phyloP scores from a whole-genome alignment of 345 rosid genomes.

The Brassica carinata region DNA sequence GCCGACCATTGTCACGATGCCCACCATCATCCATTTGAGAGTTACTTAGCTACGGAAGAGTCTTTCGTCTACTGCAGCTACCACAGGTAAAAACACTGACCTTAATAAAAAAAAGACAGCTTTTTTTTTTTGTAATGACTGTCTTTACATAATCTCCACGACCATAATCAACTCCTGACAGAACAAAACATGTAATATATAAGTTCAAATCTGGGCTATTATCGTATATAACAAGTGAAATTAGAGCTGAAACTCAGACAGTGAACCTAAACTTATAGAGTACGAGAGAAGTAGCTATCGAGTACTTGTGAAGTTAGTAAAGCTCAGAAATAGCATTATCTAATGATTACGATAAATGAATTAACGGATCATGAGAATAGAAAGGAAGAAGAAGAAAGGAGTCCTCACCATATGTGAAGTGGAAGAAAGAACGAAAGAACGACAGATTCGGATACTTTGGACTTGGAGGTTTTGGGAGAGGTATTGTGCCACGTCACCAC shows the following conservation, averaged over 20 bases:
- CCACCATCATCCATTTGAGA: conserved; percentile 84
- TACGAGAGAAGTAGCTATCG: not conserved
- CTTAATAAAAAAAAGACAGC: not conserved
- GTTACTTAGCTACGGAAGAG: not conserved
- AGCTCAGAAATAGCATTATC: not conserved
- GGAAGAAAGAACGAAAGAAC: not conserved
- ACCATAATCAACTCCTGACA: conserved; percentile 6
- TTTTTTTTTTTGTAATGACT: no score
- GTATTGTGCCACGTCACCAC: conserved; percentile 6
- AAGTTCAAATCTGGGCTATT: not conserved
- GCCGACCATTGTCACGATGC: conserved; percentile 92
- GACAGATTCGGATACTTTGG: conserved; percentile 3
- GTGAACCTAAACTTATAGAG: not conserved
- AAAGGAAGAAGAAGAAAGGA: not conserved
- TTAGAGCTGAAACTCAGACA: not conserved
- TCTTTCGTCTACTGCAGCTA: not conserved
- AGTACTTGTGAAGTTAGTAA: not conserved
- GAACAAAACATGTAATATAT: not conserved
- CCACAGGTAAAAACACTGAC: not conserved
- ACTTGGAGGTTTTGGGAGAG: not conserved
- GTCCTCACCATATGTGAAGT: not conserved
- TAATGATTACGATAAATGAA: not conserved
- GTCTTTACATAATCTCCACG: not conserved
- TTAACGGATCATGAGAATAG: not conserved
- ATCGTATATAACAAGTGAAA: not conserved